Base-by-base conservation (phyloP, 1,284 basidiomycete species). In the Malassezia japonica region DNA sequence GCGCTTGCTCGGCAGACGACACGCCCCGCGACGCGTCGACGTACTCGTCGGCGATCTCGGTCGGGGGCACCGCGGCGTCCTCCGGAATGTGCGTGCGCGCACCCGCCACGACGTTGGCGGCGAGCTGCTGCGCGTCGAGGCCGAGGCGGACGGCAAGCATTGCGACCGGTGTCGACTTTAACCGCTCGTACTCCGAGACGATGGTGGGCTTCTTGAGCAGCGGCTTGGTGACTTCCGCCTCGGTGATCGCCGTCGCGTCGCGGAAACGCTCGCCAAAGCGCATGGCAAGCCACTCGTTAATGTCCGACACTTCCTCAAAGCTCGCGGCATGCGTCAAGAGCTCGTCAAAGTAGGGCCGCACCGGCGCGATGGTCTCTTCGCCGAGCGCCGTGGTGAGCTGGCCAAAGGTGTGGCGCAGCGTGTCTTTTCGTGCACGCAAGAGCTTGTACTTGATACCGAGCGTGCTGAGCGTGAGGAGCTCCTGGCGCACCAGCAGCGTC, bases 291-390 rank as follows among this genome's bases (percentile, higher is more conserved):
- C 89, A 99, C 64, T 94, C 91, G 0, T 85, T 83, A 16, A 86
- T 82, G 67, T 99, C 94, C 0, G 86, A 83, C 10, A 94, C 85
- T 59, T 88, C 81, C 74, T 98, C 94, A 34, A 92, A 83, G 47
- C 74, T 76, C 55, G 74, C 65, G 28, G 73, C 68, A 55, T 75
- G 70, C 16, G 73, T 67, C 16, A 77, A 56, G 52, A 68, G 58
- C 25, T 59, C 56, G 16, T 66, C 65, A 24, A 70, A 64, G 10
- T 49, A 41, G 7, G 40, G 31, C 15, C 12, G 27, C 8, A 35
- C 28, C 4, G 43, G 53, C 5, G 33, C 49, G 8, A 51, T 40
- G 6, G 16, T 20, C 15, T 42, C 35, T 31, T 80, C 79, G 48
- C 82, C 79, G 67, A 83, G 87, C 62, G 88, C 86, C 34, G 82